A percentile compares a stretch with the other conserved stretches of the same genome.
These are phyloP conservation scores for Pichia sp. DNA, from an alignment of 1,139 yeast genomes.

Conservation along the genomic window DNA sequence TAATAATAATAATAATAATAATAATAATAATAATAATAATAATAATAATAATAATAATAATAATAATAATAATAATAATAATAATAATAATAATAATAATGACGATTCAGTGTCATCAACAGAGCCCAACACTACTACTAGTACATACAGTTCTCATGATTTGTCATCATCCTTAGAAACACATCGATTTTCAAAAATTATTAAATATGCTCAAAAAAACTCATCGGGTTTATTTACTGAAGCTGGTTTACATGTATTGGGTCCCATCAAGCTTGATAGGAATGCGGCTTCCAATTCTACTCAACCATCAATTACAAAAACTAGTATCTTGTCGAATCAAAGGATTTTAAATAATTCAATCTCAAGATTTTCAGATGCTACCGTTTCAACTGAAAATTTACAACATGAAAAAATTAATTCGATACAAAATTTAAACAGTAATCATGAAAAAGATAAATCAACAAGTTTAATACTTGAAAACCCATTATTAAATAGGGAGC, in stretches of 20 bases:
- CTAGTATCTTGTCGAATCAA: background rate
- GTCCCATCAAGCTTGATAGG: background rate
- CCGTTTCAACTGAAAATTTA: background rate
- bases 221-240: conserved; percentile 14
- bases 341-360: background rate
- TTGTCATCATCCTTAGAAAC: conserved; percentile 5
- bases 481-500: background rate
- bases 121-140: background rate
- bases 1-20: background rate
- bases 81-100: background rate
- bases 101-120: background rate
- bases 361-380: conserved; percentile 1
- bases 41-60: background rate
- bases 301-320: background rate
- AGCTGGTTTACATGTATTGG: background rate
- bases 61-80: background rate
- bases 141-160: background rate
- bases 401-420: background rate
- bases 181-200: conserved; percentile 1
- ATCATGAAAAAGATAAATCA: background rate
- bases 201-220: conserved; percentile 8
- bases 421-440: background rate
- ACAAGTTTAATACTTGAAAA: background rate
- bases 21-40: background rate
- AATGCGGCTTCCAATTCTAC: background rate